Evolutionary conservation across 345 rosid genomes (phyloP).

Genomic region (Diplotaxis tenuifolia): DNA sequence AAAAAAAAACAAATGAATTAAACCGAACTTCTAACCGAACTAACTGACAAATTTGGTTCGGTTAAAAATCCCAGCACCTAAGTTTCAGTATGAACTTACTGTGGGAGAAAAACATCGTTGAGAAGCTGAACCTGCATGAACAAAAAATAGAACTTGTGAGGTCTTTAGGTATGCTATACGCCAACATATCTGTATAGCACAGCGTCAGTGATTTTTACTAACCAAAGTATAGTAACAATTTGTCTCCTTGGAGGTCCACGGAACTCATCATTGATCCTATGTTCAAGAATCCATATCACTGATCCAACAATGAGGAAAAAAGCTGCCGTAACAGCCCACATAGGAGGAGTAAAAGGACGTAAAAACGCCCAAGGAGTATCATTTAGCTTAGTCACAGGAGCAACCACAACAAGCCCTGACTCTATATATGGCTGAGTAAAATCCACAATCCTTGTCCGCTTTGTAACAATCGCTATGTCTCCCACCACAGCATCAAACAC

Average conservation of each 20-base stretch:
- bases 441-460: conserved; percentile 69
- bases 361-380: conserved; percentile 75
- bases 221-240: conserved; percentile 68
- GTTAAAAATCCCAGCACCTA: no score
- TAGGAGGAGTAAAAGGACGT: conserved; percentile 69
- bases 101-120: conserved; percentile 84
- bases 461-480: conserved; percentile 72
- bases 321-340: conserved; percentile 79
- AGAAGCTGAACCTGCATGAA: conserved; percentile 82
- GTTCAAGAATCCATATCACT: conserved; percentile 91
- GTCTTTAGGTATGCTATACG: background rate
- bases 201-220: conserved; percentile 33
- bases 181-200: background rate
- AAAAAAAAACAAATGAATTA: no score
- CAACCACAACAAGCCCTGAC: conserved; percentile 87
- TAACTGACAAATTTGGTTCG: no score
- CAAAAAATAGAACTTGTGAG: background rate
- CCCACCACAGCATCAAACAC: conserved; percentile 82
- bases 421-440: conserved; percentile 89
- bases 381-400: conserved; percentile 65
- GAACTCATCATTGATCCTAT: conserved; percentile 80
- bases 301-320: conserved; percentile 76
- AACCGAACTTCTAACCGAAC: no score
- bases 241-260: conserved; percentile 84
- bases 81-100: conserved; percentile 49